Evolutionary conservation across 495 filamentous ascomycete genomes (phyloP).

Genomic region (Daldinia grandis): DNA sequence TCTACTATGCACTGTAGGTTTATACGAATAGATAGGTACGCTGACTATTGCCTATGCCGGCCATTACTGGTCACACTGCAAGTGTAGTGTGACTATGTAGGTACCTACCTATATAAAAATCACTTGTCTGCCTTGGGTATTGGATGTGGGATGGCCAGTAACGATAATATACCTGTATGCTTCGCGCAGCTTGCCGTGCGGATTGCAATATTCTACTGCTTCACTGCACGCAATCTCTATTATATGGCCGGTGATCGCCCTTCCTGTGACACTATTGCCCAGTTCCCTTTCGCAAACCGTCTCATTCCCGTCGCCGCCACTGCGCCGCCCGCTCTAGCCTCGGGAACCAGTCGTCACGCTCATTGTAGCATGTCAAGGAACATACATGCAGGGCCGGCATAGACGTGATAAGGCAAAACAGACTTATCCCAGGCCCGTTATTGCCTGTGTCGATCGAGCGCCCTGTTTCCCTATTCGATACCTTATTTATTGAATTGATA

Average conservation of each 20-base stretch:
- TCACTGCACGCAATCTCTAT: slow-evolving; percentile 32
- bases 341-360: slow-evolving; percentile 8
- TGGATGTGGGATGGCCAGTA: slow-evolving; percentile 1
- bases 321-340: slow-evolving; percentile 1
- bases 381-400: neutral
- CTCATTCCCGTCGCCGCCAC: slow-evolving; percentile 7
- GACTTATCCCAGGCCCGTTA: neutral
- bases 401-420: slow-evolving; percentile 33
- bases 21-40: slow-evolving; percentile 9
- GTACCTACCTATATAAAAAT: slow-evolving; percentile 2
- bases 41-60: slow-evolving; percentile 27
- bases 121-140: neutral
- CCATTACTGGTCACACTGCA: slow-evolving; percentile 28
- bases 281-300: slow-evolving; percentile 13
- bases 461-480: slow-evolving; percentile 4
- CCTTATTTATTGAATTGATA: slow-evolving; percentile 9
- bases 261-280: slow-evolving; percentile 3
- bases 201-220: slow-evolving; percentile 29
- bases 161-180: slow-evolving; percentile 8
- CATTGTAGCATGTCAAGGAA: neutral
- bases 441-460: slow-evolving; percentile 11
- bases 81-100: slow-evolving; percentile 16
- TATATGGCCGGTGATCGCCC: slow-evolving; percentile 22
- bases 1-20: slow-evolving; percentile 7
- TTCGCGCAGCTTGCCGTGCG: slow-evolving; percentile 17